Base-by-base conservation (phyloP, 1,139 yeast species). In the Diutina mesorugosa region DNA sequence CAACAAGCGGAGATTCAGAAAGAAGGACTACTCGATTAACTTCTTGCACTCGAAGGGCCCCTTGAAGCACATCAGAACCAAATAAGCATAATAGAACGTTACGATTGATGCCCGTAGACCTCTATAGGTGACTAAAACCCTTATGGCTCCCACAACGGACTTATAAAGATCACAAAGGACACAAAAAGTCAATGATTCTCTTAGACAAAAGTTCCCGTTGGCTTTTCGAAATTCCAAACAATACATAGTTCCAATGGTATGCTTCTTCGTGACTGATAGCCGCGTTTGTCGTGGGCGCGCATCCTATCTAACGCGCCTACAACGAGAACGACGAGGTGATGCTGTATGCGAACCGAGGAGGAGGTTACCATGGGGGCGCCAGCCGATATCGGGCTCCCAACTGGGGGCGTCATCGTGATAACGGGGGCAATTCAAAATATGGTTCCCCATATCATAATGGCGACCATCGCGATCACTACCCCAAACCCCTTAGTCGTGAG, bases 11-110 rank as follows among this genome's bases (percentile, higher is more conserved):
- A 83, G 79, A 60, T 87, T 88, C 73, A 79, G 84, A 68, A 81
- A 80, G 77, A 89, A 89, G 77, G 87, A 84, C 57, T 88, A 88
- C 67, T 78, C 91, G 48, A 72, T 76, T 59, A 87, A 87, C 76
- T 88, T 88, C 68, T 73, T 73, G 67, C 93, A 87, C 69, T 78
- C 84, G 47, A 64, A 82, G 10, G 89, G 88, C 48, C 87, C 87
- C 58, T 79, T 88, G 70, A 88, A 88, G 74, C 89, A 83, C 69
- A 86, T 88, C 63, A 82, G 91, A 76, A 88, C 96, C 58, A 88
- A 88, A 71, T 88, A 35, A 35, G 41, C 41, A 35, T 35, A 35
- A 35, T 35, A 35, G 41, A 35, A 35, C 41, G 41, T 35, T 35
- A 35, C 41, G 41, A 35, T 35, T 35, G n/a, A 35, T 35, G 41